Evolutionary conservation across 73 alveolate genomes (phyloP).

Genomic region (Paramecium tetraurelia): DNA sequence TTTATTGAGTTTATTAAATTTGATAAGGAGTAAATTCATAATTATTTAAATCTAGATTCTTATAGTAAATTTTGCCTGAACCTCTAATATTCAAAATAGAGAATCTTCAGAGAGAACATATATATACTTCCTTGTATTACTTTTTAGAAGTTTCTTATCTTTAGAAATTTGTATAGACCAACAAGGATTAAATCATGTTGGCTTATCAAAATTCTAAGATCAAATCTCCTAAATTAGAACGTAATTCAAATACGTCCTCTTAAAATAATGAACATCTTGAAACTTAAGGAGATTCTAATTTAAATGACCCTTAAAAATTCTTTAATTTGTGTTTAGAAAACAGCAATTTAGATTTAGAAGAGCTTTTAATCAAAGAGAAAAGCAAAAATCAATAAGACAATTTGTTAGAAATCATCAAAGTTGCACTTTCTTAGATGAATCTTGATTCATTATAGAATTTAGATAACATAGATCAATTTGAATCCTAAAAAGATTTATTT

Average conservation of each 20-base stretch:
- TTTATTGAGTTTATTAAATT: neutral
- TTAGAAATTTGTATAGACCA: neutral
- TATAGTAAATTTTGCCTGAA: neutral
- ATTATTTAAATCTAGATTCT: neutral
- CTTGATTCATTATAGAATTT: neutral
- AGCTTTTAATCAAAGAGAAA: constrained; percentile 4
- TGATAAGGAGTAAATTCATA: neutral
- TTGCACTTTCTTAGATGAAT: neutral
- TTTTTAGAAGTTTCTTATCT: neutral
- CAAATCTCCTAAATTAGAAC: neutral
- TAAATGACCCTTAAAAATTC: neutral
- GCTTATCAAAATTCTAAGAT: neutral
- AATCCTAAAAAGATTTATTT: neutral
- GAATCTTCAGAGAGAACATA: constrained; percentile 8
- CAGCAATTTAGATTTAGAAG: constrained; percentile 22
- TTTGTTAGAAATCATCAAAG: neutral
- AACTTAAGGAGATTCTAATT: constrained; percentile 21
- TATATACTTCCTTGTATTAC: neutral
- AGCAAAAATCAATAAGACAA: neutral
- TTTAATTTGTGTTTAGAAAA: neutral
- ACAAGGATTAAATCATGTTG: neutral
- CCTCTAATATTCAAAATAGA: neutral
- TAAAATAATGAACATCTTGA: constrained; percentile 15
- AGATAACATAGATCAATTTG: neutral
- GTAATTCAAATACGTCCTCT: neutral